phyloP scores from a whole-genome alignment of 257 asterid genomes.

The Solanum microdontum region DNA sequence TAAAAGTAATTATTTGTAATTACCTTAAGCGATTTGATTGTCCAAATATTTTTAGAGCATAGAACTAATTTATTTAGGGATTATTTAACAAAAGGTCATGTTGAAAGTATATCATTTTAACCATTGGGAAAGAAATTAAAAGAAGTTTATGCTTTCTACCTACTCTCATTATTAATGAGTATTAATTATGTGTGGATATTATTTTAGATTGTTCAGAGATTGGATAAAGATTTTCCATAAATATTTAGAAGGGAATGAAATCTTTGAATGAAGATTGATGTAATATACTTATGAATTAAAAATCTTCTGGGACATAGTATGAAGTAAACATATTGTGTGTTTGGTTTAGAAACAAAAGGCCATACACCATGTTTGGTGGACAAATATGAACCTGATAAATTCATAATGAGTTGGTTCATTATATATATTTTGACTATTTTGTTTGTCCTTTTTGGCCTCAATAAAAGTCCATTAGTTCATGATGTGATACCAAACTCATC shows the following conservation, averaged over 20 bases:
- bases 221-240: not conserved
- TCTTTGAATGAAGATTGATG: not conserved
- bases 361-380: constrained; percentile 10
- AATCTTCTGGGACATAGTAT: not conserved
- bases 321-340: constrained; percentile 5
- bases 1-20: not conserved
- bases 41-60: not conserved
- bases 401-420: not conserved
- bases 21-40: not conserved
- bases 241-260: not conserved
- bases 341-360: constrained; percentile 5
- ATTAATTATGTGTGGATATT: not conserved
- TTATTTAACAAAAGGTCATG: too few species aligned
- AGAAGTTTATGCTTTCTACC: not conserved
- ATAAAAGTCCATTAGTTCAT: not conserved
- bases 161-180: not conserved
- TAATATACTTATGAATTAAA: not conserved
- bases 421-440: not conserved
- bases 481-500: not conserved
- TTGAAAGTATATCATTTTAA: not conserved
- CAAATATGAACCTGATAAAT: not conserved
- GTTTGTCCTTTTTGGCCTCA: not conserved
- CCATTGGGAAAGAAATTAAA: not conserved
- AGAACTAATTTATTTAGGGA: not conserved
- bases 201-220: not conserved